phyloP scores from a whole-genome alignment of 768 basidiomycete species.

The Naganishia vishniacii region DNA sequence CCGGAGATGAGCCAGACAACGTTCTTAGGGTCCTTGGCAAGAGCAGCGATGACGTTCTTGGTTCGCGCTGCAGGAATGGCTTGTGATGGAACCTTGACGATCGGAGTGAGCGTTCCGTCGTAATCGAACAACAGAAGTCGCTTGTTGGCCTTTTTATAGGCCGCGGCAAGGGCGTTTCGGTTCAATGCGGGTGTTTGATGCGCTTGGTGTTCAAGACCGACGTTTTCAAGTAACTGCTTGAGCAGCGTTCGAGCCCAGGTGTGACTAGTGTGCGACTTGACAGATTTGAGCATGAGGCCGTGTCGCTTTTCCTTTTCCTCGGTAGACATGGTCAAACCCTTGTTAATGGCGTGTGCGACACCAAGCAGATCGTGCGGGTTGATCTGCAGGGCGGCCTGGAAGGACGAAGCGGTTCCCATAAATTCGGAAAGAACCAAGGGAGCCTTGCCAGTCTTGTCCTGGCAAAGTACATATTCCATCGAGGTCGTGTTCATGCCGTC shows the following conservation, averaged over 20 bases:
- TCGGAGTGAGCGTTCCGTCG: constrained; percentile 92
- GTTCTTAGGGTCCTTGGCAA: constrained; percentile 77
- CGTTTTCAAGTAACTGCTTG: constrained; percentile 77
- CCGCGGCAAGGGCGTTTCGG: constrained; percentile 55
- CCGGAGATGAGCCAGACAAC: constrained; percentile 96
- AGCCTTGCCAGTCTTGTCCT: constrained; percentile 68
- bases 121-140: constrained; percentile 92
- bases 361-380: constrained; percentile 96
- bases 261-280: constrained; percentile 88
- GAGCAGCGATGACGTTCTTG: constrained; percentile 64
- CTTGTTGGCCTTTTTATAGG: constrained; percentile 69
- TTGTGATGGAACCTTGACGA: constrained; percentile 86
- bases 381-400: constrained; percentile 80
- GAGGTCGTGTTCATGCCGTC: constrained; percentile 99
- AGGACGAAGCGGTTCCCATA: constrained; percentile 91
- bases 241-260: constrained; percentile 87
- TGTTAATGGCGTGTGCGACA: constrained; percentile 82
- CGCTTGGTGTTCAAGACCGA: constrained; percentile 71
- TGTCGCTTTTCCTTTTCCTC: constrained; percentile 72
- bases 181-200: constrained; percentile 80
- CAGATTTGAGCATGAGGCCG: constrained; percentile 66
- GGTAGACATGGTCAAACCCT: constrained; percentile 73
- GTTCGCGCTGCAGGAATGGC: constrained; percentile 73
- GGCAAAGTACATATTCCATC: constrained; percentile 96
- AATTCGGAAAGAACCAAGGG: constrained; percentile 93